Conservation (phyloP, 148 eudicot genomes). For the Vaccinium myrtillus region DNA sequence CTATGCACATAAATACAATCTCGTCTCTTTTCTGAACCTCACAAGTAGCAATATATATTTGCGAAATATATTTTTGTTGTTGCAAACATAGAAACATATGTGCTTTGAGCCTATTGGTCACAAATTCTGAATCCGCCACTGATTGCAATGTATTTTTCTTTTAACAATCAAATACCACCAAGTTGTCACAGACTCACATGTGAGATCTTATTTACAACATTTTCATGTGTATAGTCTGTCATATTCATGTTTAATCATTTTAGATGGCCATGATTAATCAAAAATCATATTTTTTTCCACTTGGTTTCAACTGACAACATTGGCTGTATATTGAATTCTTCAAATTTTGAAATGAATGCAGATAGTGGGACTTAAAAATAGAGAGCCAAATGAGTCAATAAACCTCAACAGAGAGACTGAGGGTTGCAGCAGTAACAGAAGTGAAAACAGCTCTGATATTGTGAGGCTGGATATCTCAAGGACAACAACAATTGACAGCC, state of each 20-base stretch:
- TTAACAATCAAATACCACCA: neutral
- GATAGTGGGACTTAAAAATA: slow-evolving; percentile 66
- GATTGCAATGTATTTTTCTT: neutral
- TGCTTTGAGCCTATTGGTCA: too few relatives aligned
- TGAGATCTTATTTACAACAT: neutral
- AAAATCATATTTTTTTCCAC: neutral
- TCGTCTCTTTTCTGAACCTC: too few relatives aligned
- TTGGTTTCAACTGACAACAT: neutral
- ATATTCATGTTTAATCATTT: neutral
- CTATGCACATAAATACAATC: too few relatives aligned
- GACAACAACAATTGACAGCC: slow-evolving; percentile 53
- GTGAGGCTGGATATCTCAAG: slow-evolving; percentile 67
- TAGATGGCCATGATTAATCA: neutral
- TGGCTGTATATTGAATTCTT: neutral
- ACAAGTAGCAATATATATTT: too few relatives aligned
- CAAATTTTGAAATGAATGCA: slow-evolving; percentile 24
- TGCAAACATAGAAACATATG: too few relatives aligned
- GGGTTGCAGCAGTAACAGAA: slow-evolving; percentile 79
- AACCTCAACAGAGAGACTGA: slow-evolving; percentile 96
- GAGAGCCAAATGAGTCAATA: slow-evolving; percentile 80
- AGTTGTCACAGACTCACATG: neutral
- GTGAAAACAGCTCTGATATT: slow-evolving; percentile 80
- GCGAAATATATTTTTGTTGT: too few relatives aligned
- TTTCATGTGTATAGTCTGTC: neutral
- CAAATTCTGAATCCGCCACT: too few relatives aligned